Evolutionary conservation across 2,329 filamentous ascomycete species (phyloP).

Genomic region (Catunica adiposa): DNA sequence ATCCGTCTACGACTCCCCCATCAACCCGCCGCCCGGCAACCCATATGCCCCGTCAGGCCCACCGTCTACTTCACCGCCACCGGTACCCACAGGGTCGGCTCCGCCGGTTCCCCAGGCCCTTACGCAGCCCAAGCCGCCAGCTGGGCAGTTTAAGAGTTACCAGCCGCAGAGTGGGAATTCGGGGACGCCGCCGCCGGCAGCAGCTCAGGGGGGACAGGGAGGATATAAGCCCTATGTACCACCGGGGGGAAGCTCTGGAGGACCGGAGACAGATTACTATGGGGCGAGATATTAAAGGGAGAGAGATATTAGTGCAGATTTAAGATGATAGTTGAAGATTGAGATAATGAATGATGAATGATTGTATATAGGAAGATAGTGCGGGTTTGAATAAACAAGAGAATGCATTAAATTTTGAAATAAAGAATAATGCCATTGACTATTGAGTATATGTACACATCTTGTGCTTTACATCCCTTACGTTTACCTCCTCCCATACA

Average conservation of each 20-base stretch:
- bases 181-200: no score
- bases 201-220: slow-evolving; percentile 13
- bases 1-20: slow-evolving; percentile 59
- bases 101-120: neutral
- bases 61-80: neutral
- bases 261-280: slow-evolving; percentile 40
- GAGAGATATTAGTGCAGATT: neutral
- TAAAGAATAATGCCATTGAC: no score
- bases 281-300: slow-evolving; percentile 18
- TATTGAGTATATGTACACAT: no score
- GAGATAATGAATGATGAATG: neutral
- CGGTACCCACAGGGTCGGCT: neutral
- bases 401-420: no score
- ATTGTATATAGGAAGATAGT: neutral
- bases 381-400: no score
- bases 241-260: slow-evolving; percentile 31
- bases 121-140: slow-evolving; percentile 17
- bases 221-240: slow-evolving; percentile 48
- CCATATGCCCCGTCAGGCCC: slow-evolving; percentile 19
- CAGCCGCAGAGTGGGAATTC: slow-evolving; percentile 2
- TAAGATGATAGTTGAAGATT: neutral
- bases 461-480: neutral
- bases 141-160: slow-evolving; percentile 7
- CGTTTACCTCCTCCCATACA: slow-evolving; percentile 29
- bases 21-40: slow-evolving; percentile 34